Evolutionary conservation across 306 rosid genomes (phyloP).

Genomic region (Leucaena leucocephala): DNA sequence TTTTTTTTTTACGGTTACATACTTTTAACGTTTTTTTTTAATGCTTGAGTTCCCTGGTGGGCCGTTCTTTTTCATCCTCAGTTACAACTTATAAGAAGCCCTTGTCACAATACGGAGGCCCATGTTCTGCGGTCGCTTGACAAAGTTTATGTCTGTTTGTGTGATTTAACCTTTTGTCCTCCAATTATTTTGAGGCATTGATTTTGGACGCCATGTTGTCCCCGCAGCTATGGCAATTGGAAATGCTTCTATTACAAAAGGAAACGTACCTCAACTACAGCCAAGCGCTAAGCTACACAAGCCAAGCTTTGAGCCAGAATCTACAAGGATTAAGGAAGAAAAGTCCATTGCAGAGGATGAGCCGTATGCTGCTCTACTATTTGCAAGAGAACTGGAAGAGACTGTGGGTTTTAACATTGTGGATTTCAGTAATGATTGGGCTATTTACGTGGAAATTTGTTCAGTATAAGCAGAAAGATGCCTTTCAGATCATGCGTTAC

Average conservation of each 20-base stretch:
- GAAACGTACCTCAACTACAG: conserved; percentile 95
- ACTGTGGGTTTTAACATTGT: conserved; percentile 79
- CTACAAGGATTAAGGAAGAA: conserved; percentile 82
- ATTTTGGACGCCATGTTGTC: conserved; percentile 37
- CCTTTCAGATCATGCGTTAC: conserved; percentile 76
- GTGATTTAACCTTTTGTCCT: background rate
- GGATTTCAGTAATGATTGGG: conserved; percentile 75
- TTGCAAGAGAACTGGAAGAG: conserved; percentile 95
- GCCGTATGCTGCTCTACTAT: conserved; percentile 68
- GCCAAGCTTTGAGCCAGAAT: conserved; percentile 98
- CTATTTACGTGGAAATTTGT: conserved; percentile 86
- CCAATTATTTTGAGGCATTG: conserved; percentile 38
- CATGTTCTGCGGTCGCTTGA: conserved; percentile 40
- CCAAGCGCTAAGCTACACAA: conserved; percentile 97
- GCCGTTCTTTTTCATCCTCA: conserved; percentile 12
- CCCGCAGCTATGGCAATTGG: conserved; percentile 95
- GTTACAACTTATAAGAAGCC: background rate
- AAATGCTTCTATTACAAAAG: conserved; percentile 89
- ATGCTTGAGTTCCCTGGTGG: conserved; percentile 28
- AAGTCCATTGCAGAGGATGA: conserved; percentile 71
- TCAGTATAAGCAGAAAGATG: conserved; percentile 66
- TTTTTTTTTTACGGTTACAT: no score
- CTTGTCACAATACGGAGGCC: background rate
- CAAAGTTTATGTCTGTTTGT: conserved; percentile 34
- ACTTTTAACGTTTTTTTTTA: background rate